Conservation (phyloP, 2,329 filamentous ascomycete species). For the Xylaria sp. region DNA sequence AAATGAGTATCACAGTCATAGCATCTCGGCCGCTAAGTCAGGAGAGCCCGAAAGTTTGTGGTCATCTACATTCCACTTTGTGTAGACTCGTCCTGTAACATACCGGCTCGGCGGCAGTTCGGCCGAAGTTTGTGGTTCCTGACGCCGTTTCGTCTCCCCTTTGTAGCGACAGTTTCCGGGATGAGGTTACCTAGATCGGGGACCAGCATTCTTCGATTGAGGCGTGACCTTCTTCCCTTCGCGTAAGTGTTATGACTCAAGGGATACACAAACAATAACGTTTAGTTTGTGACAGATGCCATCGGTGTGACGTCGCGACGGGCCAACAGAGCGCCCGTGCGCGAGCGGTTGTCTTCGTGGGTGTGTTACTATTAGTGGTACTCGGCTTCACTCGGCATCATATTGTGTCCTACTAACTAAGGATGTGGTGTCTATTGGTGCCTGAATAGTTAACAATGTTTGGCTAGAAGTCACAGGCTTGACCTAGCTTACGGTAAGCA, state of each 20-base stretch:
- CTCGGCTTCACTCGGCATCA: neutral
- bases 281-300: neutral
- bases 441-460: neutral
- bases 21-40: neutral
- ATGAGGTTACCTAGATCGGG: neutral
- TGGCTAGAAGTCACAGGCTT: neutral
- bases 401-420: neutral
- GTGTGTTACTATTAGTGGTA: conserved; percentile 2
- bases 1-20: neutral
- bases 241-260: neutral
- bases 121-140: neutral
- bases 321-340: neutral
- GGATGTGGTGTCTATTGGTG: neutral
- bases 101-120: neutral
- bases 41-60: neutral
- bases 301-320: neutral
- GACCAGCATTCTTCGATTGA: neutral
- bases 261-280: neutral
- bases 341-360: neutral
- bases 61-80: neutral
- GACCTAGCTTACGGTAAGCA: neutral
- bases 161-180: neutral
- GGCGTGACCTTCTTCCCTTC: neutral
- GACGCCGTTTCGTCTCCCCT: neutral
- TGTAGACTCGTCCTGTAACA: neutral